Percentiles rank a stretch among this genome's conserved stretches.
These are phyloP conservation scores for Teunomyces cretensis DNA, from an alignment of 805 yeast species.

Conservation along the genomic window DNA sequence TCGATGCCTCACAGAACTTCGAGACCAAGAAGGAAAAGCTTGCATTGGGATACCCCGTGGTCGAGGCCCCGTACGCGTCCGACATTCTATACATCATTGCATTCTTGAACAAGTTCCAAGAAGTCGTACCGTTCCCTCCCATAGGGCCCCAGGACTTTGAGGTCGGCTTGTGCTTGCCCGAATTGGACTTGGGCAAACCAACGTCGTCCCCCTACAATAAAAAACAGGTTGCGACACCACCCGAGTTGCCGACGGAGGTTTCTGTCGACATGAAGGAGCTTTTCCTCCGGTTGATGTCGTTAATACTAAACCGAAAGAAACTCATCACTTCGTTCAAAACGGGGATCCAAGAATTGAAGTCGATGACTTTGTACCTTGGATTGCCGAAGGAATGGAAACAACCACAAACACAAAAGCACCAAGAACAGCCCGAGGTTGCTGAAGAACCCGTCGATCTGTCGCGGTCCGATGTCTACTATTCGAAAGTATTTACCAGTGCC, in stretches of 20 bases:
- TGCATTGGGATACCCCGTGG: conserved; percentile 36
- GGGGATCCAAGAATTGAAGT: conserved; percentile 36
- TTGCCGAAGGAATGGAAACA: conserved; percentile 42
- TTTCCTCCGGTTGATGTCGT: conserved; percentile 29
- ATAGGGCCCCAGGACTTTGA: conserved; percentile 42
- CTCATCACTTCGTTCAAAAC: conserved; percentile 19
- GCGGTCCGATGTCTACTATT: conserved; percentile 17
- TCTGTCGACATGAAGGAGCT: conserved; percentile 33
- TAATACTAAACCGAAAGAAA: conserved; percentile 39
- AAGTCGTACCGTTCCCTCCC: conserved; percentile 19
- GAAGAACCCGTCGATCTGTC: conserved; percentile 23
- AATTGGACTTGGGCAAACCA: conserved; percentile 2
- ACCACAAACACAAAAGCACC: conserved; percentile 9
- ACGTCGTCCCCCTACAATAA: not conserved
- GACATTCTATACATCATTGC: conserved; percentile 35
- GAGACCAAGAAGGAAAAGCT: conserved; percentile 21
- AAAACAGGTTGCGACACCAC: not conserved
- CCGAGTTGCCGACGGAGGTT: conserved; percentile 10
- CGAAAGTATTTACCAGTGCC: conserved; percentile 3
- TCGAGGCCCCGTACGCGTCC: conserved; percentile 25
- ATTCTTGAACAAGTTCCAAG: conserved; percentile 31
- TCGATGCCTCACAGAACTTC: conserved; percentile 15
- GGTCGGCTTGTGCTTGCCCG: conserved; percentile 29
- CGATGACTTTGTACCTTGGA: conserved; percentile 26
- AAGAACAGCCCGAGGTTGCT: conserved; percentile 2